These are phyloP conservation scores for Xerocomellus chrysenteron DNA, from an alignment of 768 basidiomycete genomes.

Conservation along the genomic window DNA sequence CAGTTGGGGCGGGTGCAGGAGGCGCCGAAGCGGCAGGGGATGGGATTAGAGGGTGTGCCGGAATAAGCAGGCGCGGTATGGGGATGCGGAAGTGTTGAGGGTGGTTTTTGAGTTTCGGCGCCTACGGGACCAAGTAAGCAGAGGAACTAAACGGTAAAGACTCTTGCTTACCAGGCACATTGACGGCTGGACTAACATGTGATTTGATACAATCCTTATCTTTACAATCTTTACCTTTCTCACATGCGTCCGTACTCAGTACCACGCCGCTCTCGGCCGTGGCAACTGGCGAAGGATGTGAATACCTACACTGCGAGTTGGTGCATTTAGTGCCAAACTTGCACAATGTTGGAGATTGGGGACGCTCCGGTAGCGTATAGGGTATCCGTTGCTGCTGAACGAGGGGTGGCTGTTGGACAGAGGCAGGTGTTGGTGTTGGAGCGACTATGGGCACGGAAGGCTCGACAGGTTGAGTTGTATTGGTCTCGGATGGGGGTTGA, in stretches of 20 bases:
- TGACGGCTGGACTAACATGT: constrained; percentile 85
- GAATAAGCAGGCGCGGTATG: constrained; percentile 33
- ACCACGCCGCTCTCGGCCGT: constrained; percentile 94
- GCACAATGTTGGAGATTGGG: constrained; percentile 88
- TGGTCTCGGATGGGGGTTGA: constrained; percentile 17
- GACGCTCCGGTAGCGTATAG: constrained; percentile 70
- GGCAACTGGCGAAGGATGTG: constrained; percentile 96
- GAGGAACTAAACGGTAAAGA: background rate
- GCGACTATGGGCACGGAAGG: constrained; percentile 20
- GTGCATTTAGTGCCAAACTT: constrained; percentile 91
- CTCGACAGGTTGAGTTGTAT: constrained; percentile 6
- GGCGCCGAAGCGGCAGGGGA: constrained; percentile 67
- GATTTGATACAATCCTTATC: constrained; percentile 92
- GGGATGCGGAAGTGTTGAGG: constrained; percentile 37
- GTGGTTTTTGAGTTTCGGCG: constrained; percentile 35
- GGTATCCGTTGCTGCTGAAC: constrained; percentile 37
- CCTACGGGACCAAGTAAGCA: constrained; percentile 22
- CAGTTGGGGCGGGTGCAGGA: constrained; percentile 70
- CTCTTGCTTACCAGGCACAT: constrained; percentile 51
- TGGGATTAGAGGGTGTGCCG: constrained; percentile 24
- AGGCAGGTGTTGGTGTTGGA: constrained; percentile 30
- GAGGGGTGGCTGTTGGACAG: constrained; percentile 8
- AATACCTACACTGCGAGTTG: constrained; percentile 85
- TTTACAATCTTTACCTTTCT: constrained; percentile 83
- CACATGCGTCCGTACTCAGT: constrained; percentile 90